A percentile compares a stretch with the other conserved stretches of the same genome.
These are phyloP conservation scores for Leptosphaerulina australis DNA, from an alignment of 2,329 filamentous ascomycete genomes.

Conservation along the genomic window DNA sequence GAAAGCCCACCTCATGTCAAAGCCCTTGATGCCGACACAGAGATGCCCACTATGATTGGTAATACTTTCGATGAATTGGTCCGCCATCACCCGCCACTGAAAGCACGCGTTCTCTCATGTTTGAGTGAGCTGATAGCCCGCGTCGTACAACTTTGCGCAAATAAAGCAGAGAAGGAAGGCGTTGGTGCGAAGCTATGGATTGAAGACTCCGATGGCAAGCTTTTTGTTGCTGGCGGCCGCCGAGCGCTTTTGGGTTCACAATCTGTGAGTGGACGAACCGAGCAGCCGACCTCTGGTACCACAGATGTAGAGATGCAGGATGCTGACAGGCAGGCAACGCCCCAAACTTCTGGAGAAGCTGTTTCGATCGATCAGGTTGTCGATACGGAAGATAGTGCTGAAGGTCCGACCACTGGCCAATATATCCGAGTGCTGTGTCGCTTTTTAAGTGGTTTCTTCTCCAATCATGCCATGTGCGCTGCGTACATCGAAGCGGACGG, in stretches of 20 bases:
- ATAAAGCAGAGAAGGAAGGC: slow-evolving; percentile 70
- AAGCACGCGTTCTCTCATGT: slow-evolving; percentile 79
- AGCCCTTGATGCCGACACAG: slow-evolving; percentile 76
- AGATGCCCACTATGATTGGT: slow-evolving; percentile 76
- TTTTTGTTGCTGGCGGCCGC: slow-evolving; percentile 64
- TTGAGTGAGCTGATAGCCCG: slow-evolving; percentile 87
- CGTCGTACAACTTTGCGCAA: slow-evolving; percentile 74
- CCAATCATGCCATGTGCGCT: slow-evolving; percentile 73
- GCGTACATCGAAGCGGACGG: slow-evolving; percentile 80
- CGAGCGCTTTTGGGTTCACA: slow-evolving; percentile 49
- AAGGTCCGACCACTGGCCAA: slow-evolving; percentile 62
- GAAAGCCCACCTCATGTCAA: slow-evolving; percentile 89
- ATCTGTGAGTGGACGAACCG: slow-evolving; percentile 42
- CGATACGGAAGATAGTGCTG: slow-evolving; percentile 57
- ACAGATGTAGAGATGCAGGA: slow-evolving; percentile 70
- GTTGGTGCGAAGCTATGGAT: slow-evolving; percentile 81
- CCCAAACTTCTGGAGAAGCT: slow-evolving; percentile 23
- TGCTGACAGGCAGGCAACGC: slow-evolving; percentile 26
- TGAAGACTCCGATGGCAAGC: slow-evolving; percentile 62
- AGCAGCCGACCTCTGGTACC: slow-evolving; percentile 18
- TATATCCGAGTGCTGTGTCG: slow-evolving; percentile 78
- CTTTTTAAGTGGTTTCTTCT: slow-evolving; percentile 79
- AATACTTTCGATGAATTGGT: slow-evolving; percentile 91
- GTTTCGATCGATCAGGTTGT: slow-evolving; percentile 49
- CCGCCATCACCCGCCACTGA: slow-evolving; percentile 86